Evolutionary conservation across 2,329 filamentous ascomycete genomes (phyloP).

Genomic region (Mycosphaerelloides madeirae): DNA sequence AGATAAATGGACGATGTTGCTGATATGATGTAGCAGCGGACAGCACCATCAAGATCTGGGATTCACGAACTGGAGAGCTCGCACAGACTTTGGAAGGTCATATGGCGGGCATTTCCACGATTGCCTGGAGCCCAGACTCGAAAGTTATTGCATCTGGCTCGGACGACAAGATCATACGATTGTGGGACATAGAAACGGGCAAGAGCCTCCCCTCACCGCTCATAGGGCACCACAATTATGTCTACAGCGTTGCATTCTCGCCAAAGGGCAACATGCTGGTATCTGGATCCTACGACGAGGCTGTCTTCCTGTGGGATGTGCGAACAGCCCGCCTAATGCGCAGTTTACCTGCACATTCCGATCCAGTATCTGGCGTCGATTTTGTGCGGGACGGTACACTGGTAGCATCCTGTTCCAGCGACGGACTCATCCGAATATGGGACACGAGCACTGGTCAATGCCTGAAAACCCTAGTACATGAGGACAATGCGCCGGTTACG

Average conservation of each 20-base stretch:
- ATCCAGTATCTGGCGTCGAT: constrained; percentile 89
- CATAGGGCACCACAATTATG: constrained; percentile 90
- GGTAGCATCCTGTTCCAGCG: constrained; percentile 84
- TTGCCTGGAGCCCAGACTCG: constrained; percentile 92
- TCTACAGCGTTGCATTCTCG: constrained; percentile 91
- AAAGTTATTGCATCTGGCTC: constrained; percentile 83
- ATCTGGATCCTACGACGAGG: constrained; percentile 93
- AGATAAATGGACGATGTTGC: neutral
- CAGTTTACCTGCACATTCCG: constrained; percentile 86
- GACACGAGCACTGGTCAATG: constrained; percentile 94
- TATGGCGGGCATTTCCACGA: constrained; percentile 82
- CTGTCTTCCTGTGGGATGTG: constrained; percentile 95
- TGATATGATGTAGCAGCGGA: constrained; percentile 59
- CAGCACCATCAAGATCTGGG: constrained; percentile 87
- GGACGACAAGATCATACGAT: constrained; percentile 90
- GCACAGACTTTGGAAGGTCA: constrained; percentile 90
- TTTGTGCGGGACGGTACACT: constrained; percentile 89
- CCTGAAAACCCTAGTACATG: constrained; percentile 87
- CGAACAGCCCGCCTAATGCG: constrained; percentile 82
- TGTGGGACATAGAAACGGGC: constrained; percentile 71
- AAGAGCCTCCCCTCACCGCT: constrained; percentile 58
- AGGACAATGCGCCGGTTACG: constrained; percentile 87
- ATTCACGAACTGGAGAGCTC: constrained; percentile 68
- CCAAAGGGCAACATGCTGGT: constrained; percentile 97
- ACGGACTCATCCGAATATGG: constrained; percentile 92